Conservation (phyloP, 2,329 filamentous ascomycete species). For the Paracoccidioides lutzii region DNA sequence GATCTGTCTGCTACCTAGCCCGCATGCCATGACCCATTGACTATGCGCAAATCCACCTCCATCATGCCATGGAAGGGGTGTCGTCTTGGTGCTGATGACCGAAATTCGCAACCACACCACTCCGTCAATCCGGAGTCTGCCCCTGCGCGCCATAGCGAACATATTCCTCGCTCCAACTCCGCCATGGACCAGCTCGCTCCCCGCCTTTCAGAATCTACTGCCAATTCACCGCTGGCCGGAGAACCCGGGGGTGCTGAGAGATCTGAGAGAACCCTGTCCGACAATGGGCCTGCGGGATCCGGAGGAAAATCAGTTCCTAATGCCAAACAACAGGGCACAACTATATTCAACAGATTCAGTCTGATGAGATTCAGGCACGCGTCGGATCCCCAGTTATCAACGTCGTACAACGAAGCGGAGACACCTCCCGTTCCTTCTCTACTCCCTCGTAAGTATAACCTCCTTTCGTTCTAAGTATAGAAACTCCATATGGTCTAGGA, state of each 20-base stretch:
- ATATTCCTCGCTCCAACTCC: conserved; percentile 7
- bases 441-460: conserved; percentile 23
- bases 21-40: conserved; percentile 6
- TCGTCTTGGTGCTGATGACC: conserved; percentile 5
- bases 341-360: conserved; percentile 40
- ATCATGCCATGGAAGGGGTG: conserved; percentile 12
- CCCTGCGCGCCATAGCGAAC: conserved; percentile 7
- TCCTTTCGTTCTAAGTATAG: neutral
- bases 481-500: neutral
- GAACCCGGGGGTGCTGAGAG: neutral
- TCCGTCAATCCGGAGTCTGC: neutral
- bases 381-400: conserved; percentile 78
- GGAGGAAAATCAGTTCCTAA: neutral
- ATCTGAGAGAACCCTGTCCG: neutral
- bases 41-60: conserved; percentile 1
- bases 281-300: neutral
- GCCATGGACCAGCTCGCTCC: conserved; percentile 3
- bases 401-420: conserved; percentile 55
- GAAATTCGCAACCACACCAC: neutral
- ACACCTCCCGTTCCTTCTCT: conserved; percentile 28
- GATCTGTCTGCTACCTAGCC: neutral
- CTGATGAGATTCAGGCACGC: conserved; percentile 80
- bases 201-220: conserved; percentile 6
- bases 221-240: conserved; percentile 2
- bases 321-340: conserved; percentile 3